Evolutionary conservation across 2,329 filamentous ascomycete genomes (phyloP), one percentile per base, ranked within the genome.

Genomic region (Aspergillus sp.): DNA sequence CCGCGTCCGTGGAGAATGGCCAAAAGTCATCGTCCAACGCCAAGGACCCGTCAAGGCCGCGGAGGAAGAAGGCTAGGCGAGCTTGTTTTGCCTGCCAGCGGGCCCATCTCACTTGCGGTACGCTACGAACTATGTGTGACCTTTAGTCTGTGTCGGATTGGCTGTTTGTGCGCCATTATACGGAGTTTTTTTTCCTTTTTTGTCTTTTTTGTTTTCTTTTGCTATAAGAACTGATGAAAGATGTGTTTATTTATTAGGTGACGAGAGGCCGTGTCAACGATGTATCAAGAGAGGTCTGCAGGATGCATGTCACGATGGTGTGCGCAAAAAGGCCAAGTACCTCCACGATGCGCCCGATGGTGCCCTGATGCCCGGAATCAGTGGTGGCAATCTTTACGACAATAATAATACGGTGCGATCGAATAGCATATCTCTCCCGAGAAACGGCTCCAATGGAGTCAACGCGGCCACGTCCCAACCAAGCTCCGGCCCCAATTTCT

Each of bases 271-370:
- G 45, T 98, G 93, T 65, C 82, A 89, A 62, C 79, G 93, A 61
- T 98, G 93, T 67, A 88, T 97, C 58, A 96, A 96, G 69, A 85
- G 93, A 58, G 88, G 88, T 41, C 79, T 97, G 26, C 86, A 89
- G 60, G 89, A 95, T 65, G 82, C 82, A 51, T 98, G 93, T 63
- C 89, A 95, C 67, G 93, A 98, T 64, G 93, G 93, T 45, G 89
- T 97, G 44, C 85, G 93, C 53, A 98, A 98, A 71, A 98, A 97
- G 77, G 93, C 93, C 44, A 98, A 98, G 68, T 98, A 98, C 67
- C 85, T 98, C 47, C 90, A 97, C 63, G 93, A 97, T 76, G 89
- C 91, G 28, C 90, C 91, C 33, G 82, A 88, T 44, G 89, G 94
- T 65, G 89, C 89, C 41, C 75, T 96, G 52, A 80, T 91, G 63